phyloP scores from a whole-genome alignment of 106 monocot species.

The Apostasia ramifera region DNA sequence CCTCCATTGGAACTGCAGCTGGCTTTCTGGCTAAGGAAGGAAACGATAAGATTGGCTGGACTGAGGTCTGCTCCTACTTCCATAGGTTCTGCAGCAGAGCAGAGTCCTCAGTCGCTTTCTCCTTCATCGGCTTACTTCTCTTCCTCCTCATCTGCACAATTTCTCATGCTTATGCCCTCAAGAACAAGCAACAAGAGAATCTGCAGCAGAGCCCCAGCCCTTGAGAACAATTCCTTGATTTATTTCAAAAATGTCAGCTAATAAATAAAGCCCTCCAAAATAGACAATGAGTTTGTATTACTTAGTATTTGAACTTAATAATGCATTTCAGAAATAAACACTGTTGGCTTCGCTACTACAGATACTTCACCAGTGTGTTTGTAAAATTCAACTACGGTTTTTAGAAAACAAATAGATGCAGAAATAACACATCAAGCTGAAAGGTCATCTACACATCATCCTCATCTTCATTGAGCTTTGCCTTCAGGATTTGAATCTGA shows the following conservation, averaged over 20 bases:
- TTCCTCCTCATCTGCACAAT: neutral
- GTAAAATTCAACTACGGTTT: too few relatives aligned
- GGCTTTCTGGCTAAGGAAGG: neutral
- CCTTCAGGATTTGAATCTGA: slow-evolving; percentile 53
- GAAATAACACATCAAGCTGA: too few relatives aligned
- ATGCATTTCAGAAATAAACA: too few relatives aligned
- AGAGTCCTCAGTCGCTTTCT: neutral
- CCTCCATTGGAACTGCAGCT: neutral
- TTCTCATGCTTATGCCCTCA: neutral
- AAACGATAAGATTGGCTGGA: neutral
- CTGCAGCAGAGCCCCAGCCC: too few relatives aligned
- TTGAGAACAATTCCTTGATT: too few relatives aligned
- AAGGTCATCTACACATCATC: neutral
- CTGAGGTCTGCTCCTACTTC: neutral
- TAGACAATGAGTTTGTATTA: too few relatives aligned
- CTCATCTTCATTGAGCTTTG: slow-evolving; percentile 55
- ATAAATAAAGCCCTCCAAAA: too few relatives aligned
- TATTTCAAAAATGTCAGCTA: too few relatives aligned
- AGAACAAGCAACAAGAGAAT: neutral
- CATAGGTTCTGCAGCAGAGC: neutral
- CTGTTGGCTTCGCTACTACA: too few relatives aligned
- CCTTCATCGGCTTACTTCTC: neutral
- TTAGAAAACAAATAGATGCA: too few relatives aligned
- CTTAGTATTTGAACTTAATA: too few relatives aligned
- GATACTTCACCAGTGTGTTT: too few relatives aligned